Evolutionary conservation across 352 stramenopile genomes (phyloP).

Genomic region (Globisporangium perplexum): DNA sequence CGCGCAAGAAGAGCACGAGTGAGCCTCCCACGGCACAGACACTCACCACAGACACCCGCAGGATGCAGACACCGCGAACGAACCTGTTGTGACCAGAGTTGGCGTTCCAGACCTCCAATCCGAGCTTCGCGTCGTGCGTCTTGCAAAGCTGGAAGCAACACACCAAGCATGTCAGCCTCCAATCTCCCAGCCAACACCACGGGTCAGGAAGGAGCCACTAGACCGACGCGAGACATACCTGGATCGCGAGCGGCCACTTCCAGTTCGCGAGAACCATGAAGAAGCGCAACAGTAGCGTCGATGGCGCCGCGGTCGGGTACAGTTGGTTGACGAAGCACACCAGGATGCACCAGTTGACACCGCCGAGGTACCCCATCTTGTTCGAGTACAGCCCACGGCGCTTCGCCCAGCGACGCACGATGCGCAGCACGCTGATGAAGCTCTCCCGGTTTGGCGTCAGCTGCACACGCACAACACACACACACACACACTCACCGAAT

Average conservation of each 20-base stretch:
- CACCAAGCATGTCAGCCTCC: constrained; percentile 6
- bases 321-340: constrained; percentile 95
- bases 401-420: constrained; percentile 88
- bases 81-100: constrained; percentile 79
- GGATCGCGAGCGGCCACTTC: constrained; percentile 89
- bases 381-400: constrained; percentile 97
- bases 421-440: constrained; percentile 85
- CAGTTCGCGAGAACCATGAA: constrained; percentile 89
- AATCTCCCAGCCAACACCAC: background rate
- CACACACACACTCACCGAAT: background rate
- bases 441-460: constrained; percentile 80
- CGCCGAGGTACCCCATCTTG: constrained; percentile 98
- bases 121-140: constrained; percentile 81
- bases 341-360: constrained; percentile 99
- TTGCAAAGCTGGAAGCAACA: constrained; percentile 55
- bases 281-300: constrained; percentile 83
- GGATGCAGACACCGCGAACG: background rate
- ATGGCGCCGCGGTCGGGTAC: constrained; percentile 81
- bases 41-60: too few species aligned
- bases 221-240: constrained; percentile 27
- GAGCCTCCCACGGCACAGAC: background rate
- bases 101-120: constrained; percentile 86
- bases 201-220: too few species aligned
- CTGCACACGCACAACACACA: constrained; percentile 9
- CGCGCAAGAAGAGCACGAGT: background rate